Base-by-base conservation (phyloP, 345 rosid genomes). In the Salix brachista region DNA sequence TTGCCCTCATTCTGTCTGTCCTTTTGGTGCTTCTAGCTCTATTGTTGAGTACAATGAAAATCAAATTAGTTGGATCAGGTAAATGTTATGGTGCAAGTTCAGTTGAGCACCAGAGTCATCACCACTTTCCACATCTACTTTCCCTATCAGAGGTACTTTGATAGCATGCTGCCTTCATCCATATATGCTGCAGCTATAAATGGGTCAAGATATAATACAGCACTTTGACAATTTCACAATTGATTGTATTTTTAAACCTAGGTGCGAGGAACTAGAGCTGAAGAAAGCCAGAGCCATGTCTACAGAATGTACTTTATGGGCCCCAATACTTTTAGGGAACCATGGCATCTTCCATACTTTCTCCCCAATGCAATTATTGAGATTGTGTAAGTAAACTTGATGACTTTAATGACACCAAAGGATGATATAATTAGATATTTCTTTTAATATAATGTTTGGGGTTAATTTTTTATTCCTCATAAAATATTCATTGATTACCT, bases 261-360 rank as follows among this genome's bases (percentile, higher is more conserved):
- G 99, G 96, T 96, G 62, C 91, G 91, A 70, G 98, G 98, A 70
- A 85, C 94, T 75, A 90, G 94, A 80, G 93, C 91, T 48, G 99
- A 96, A 74, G 99, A 96, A 83, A 91, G 91, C 36, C 98, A 96
- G 84, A 92, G 91, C 85, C 99, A 96, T 75, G 98, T 91, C 26
- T 88, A 93, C 86, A 87, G 98, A 81, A 87, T 96, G 96, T 96
- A 91, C 81, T 94, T 92, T 82, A 90, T 91, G 97, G 98, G 98
- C 80, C 99, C 97, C 67, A 93, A 93, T 82, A 91, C 94, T 77
- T 93, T 95, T 78, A 90, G 97, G 86, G 99, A 95, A 75, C 99
- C 97, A 28, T 95, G 99, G 99, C 94, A 93, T 85, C 96, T 96
- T 83, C 99, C 98, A 58, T 93, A 93, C 77, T 90, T 96, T 76